These are phyloP conservation scores for Ceratocystis alfenasii DNA, from an alignment of 2,329 filamentous ascomycete genomes.

Conservation along the genomic window DNA sequence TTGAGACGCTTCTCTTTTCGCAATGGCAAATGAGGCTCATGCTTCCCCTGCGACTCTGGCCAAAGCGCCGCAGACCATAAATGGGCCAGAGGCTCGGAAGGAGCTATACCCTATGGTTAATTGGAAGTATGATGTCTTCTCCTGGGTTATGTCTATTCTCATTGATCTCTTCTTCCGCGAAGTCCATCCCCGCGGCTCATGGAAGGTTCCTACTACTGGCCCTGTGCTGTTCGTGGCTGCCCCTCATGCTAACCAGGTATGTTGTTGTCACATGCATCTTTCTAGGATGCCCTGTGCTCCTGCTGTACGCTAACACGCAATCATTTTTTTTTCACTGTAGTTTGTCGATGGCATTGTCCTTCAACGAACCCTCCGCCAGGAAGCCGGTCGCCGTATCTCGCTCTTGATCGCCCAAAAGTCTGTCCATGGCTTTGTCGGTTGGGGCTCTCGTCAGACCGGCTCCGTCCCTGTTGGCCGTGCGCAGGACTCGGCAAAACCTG, in stretches of 20 bases:
- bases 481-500: constrained; percentile 75
- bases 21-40: not conserved
- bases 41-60: not conserved
- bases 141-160: constrained; percentile 68
- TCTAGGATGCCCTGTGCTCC: constrained; percentile 10
- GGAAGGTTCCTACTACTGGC: constrained; percentile 81
- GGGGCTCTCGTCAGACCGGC: constrained; percentile 71
- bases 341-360: constrained; percentile 93
- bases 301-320: not conserved
- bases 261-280: constrained; percentile 25
- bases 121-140: constrained; percentile 65
- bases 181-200: constrained; percentile 85
- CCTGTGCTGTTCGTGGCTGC: constrained; percentile 93
- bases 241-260: constrained; percentile 87
- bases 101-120: constrained; percentile 58
- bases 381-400: constrained; percentile 77
- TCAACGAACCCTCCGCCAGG: constrained; percentile 76
- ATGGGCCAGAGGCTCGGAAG: constrained; percentile 28
- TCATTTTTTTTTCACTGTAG: constrained; percentile 34
- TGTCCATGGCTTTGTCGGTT: constrained; percentile 85
- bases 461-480: constrained; percentile 88
- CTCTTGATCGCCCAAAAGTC: constrained; percentile 94
- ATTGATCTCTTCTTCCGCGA: constrained; percentile 97
- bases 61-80: not conserved
- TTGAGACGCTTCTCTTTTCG: no score